A percentile compares a stretch with the other conserved stretches of the same genome.
Conservation (phyloP, 2,329 filamentous ascomycete genomes). For the Colletotrichum viniferum region DNA sequence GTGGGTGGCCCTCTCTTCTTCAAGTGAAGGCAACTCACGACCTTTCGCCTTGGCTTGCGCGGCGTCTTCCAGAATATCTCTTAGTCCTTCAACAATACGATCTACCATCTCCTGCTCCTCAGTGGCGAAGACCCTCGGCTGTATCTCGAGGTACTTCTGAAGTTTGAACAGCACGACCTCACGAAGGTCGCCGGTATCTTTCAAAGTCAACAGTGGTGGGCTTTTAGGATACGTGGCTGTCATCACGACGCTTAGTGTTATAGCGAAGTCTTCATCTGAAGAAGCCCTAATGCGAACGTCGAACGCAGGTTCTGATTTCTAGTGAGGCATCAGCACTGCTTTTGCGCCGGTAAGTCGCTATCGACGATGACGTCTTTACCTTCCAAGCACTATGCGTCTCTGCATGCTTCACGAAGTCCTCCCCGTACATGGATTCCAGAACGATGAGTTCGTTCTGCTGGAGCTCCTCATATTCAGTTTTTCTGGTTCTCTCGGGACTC, state of each 20-base stretch:
- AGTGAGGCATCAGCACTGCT: conserved; percentile 13
- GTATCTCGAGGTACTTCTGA: conserved; percentile 64
- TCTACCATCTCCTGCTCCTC: conserved; percentile 65
- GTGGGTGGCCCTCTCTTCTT: conserved; percentile 85
- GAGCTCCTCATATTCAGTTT: conserved; percentile 77
- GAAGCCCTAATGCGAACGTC: conserved; percentile 78
- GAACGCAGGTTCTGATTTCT: conserved; percentile 84
- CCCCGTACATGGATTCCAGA: conserved; percentile 85
- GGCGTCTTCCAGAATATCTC: conserved; percentile 85
- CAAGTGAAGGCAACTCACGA: conserved; percentile 80
- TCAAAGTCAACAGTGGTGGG: conserved; percentile 72
- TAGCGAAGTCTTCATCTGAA: conserved; percentile 72
- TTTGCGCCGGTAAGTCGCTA: conserved; percentile 1
- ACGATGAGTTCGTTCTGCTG: conserved; percentile 89
- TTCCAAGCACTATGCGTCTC: conserved; percentile 82
- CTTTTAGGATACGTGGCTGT: conserved; percentile 93
- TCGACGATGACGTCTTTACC: conserved; percentile 46
- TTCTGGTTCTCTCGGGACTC: conserved; percentile 45
- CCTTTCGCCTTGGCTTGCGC: conserved; percentile 77
- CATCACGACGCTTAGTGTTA: conserved; percentile 78
- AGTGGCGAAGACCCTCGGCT: conserved; percentile 57
- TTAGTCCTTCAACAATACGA: conserved; percentile 70
- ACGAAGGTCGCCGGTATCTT: conserved; percentile 67
- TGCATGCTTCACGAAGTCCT: conserved; percentile 81
- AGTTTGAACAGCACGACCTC: conserved; percentile 76